Evolutionary conservation across 2,329 filamentous ascomycete genomes (phyloP), one percentile per base, ranked within the genome.

Genomic region (Neonectria punicea): DNA sequence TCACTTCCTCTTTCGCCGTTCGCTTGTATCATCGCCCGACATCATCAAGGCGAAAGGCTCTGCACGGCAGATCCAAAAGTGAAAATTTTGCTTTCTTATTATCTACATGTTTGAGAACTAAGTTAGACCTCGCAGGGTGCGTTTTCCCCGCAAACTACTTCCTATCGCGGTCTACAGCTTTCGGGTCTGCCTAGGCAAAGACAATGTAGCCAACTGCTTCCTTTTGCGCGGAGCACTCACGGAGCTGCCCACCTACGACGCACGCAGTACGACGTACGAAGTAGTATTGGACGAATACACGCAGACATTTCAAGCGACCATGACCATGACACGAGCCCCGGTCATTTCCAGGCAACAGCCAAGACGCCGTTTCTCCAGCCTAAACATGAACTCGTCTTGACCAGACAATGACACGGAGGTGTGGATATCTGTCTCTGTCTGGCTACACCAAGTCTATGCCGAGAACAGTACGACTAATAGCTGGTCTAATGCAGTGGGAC

Each of bases 301-400:
- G 36, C 54, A 49, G 25, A 44, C 28, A 22, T 22, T 20, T 11
- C n/a, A 57, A 43, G 16, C 5, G 53, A 41, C 30, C 50, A 50
- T 53, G 54, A 55, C 43, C 53, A 46, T 50, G 36, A 28, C 34
- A 22, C 6, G n/a, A 46, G 11, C 57, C 61, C 57, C 51, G 57
- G 41, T 57, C 16, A 32, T 53, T 58, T 63, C 32, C n/a, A 72
- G 67, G 70, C 67, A 72, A 61, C 70, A 72, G 65, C 55, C 55
- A 61, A 70, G 62, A 43, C 25, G n/a, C 30, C 25, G 5, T 30
- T 20, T 20, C 28, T n/a, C 18, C 18, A n/a, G 16, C 20, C 44
- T 32, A 34, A 32, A 49, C 30, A 34, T 13, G 20, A 28, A 53
- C 11, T 18, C 28, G 14, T 14, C 13, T 34, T 34, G 32, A 34